phyloP scores from a whole-genome alignment of 2,329 filamentous ascomycete genomes.

The Cyphellophora attinorum region DNA sequence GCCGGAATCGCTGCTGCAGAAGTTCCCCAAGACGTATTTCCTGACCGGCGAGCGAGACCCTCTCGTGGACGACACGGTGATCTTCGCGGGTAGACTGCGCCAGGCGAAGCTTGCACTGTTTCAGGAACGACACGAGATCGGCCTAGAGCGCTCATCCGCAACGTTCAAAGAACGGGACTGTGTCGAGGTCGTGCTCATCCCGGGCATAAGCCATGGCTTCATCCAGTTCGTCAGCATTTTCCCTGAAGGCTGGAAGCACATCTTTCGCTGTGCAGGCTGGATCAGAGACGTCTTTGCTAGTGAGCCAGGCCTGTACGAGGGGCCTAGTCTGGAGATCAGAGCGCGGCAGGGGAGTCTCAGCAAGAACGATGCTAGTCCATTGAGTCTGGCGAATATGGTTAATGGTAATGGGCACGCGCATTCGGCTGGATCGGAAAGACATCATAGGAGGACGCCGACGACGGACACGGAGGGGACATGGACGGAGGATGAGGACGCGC shows the following conservation, averaged over 20 bases:
- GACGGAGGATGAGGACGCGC: constrained; percentile 37
- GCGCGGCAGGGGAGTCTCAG: constrained; percentile 13
- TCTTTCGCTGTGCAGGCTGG: constrained; percentile 70
- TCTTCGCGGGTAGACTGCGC: constrained; percentile 83
- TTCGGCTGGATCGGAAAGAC: no score
- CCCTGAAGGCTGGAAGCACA: constrained; percentile 80
- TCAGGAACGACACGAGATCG: constrained; percentile 45
- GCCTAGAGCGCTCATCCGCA: constrained; percentile 42
- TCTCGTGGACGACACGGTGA: constrained; percentile 90
- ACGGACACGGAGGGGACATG: constrained; percentile 47
- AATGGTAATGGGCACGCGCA: no score
- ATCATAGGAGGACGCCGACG: constrained; percentile 9
- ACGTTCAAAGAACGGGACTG: constrained; percentile 64
- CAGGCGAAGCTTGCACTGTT: constrained; percentile 59
- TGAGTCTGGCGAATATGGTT: background rate
- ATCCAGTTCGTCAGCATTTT: constrained; percentile 83
- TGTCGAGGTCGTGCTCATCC: constrained; percentile 74
- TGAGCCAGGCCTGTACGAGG: constrained; percentile 34
- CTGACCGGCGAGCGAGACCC: constrained; percentile 92
- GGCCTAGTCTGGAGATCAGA: constrained; percentile 24
- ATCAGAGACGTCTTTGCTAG: constrained; percentile 64
- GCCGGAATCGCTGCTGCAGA: constrained; percentile 68
- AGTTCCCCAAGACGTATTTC: constrained; percentile 92
- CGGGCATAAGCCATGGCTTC: constrained; percentile 88
- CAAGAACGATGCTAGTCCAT: background rate